Base-by-base conservation (phyloP, 768 basidiomycete genomes). In the Suillus spraguei region DNA sequence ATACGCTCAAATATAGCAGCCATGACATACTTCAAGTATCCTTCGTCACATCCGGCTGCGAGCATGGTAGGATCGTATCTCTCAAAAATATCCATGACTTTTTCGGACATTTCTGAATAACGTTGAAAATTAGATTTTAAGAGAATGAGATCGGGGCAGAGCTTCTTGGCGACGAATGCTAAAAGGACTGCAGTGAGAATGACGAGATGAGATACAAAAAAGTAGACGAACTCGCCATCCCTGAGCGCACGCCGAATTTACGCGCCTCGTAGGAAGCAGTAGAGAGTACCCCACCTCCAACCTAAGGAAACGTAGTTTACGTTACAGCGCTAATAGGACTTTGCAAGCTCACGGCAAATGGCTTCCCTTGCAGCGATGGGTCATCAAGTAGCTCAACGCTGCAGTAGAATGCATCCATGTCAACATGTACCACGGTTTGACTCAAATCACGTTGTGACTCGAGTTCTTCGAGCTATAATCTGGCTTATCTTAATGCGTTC, bases 251-350 rank as follows among this genome's bases (percentile, higher is more conserved):
- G 2, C 95, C 95, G 67, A 83, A 94, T 72, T 91, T 94, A 52
- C 95, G 83, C 7, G 95, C 95, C 70, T 95, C 95, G 63, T 97
- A 97, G 35, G 94, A 92, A 11, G 95, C 95, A 0, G 97, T 98
- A 13, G 84, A 87, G 16, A 97, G 76, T 7, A 99, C 90, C 5
- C 95, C 95, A 47, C 83, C 79, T 49, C 94, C 94, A 20, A 97
- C 95, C 82, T 80, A 74, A 64, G 67, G n/a, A 58, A 5, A 49
- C 10, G 16, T 38, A 20, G 33, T 14, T 60, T 8, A 32, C 55
- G 14, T 71, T 70, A 59, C 52, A 50, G 22, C 22, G 24, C 13
- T 32, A 28, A 4, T 3, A 20, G 38, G 28, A n/a, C 16, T 2
- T 17, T 35, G 9, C 0, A 22, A n/a, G 20, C 80, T 35, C 69